A percentile compares a stretch with the other conserved stretches of the same genome.
Evolutionary conservation across 495 filamentous ascomycete genomes (phyloP).

Genomic region (Lentithecium fluviatile): DNA sequence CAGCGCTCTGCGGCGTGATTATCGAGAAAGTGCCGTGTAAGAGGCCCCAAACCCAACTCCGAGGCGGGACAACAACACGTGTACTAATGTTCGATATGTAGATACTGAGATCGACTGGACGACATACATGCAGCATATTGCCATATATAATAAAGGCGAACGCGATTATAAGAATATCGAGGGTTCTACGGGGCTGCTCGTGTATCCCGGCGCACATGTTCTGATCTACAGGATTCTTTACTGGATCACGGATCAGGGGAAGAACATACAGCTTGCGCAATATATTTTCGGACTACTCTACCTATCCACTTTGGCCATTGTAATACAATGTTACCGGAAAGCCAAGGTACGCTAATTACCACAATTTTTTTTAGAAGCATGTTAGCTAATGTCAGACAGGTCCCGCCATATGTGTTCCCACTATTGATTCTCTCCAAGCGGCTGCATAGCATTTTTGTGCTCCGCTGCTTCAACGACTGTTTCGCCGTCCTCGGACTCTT

Average conservation of each 20-base stretch:
- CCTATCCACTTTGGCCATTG: slow-evolving; percentile 67
- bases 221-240: slow-evolving; percentile 84
- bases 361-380: background rate
- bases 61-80: slow-evolving; percentile 8
- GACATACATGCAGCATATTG: slow-evolving; percentile 92
- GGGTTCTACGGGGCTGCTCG: slow-evolving; percentile 81
- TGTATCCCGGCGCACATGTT: slow-evolving; percentile 92
- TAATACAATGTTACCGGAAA: slow-evolving; percentile 76
- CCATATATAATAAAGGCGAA: slow-evolving; percentile 76
- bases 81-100: slow-evolving; percentile 39
- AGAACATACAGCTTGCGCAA: slow-evolving; percentile 75
- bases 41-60: slow-evolving; percentile 37
- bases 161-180: slow-evolving; percentile 82
- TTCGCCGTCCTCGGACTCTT: slow-evolving; percentile 81
- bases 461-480: slow-evolving; percentile 94
- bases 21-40: slow-evolving; percentile 87
- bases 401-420: slow-evolving; percentile 84
- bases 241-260: slow-evolving; percentile 71
- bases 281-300: slow-evolving; percentile 77
- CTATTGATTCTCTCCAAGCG: slow-evolving; percentile 87
- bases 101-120: slow-evolving; percentile 99
- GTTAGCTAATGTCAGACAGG: slow-evolving; percentile 46
- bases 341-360: slow-evolving; percentile 55
- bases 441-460: slow-evolving; percentile 86
- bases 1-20: slow-evolving; percentile 67